phyloP scores from a whole-genome alignment of 176 grass and related monocot species.

The Carex pumila region DNA sequence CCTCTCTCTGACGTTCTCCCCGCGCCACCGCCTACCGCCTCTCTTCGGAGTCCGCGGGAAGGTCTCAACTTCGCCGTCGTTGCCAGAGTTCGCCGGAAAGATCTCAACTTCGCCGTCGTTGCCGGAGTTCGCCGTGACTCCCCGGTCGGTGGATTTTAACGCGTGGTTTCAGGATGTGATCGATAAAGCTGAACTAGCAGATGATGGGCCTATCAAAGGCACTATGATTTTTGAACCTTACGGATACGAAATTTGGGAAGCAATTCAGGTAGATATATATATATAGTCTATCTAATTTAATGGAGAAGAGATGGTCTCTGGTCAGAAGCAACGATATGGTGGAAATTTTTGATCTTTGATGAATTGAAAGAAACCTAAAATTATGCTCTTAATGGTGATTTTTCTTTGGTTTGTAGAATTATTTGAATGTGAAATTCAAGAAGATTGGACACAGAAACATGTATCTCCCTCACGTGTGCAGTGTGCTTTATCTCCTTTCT shows the following conservation, averaged over 20 bases:
- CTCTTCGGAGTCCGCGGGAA: conserved; percentile 6
- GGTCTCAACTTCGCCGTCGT: not conserved
- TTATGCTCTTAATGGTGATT: no score
- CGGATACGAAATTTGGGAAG: conserved; percentile 93
- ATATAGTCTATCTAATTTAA: no score
- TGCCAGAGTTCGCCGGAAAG: conserved; percentile 27
- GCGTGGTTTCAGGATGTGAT: conserved; percentile 96
- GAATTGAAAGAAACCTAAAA: no score
- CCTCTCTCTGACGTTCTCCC: conserved; percentile 29
- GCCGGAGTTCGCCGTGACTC: conserved; percentile 77
- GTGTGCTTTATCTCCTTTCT: not conserved
- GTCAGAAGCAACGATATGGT: no score
- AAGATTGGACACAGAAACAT: conserved; percentile 92
- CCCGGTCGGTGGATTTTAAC: conserved; percentile 76
- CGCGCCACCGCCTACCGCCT: conserved; percentile 23
- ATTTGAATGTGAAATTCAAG: conserved; percentile 94
- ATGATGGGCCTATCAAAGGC: conserved; percentile 82
- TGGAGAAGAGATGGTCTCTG: no score
- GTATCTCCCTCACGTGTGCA: conserved; percentile 83
- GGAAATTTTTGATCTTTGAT: no score
- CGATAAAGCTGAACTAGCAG: conserved; percentile 75
- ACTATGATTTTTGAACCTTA: conserved; percentile 97
- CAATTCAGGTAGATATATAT: conserved; percentile 49
- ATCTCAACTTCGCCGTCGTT: conserved; percentile 12
- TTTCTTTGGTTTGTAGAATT: conserved; percentile 36